Percentiles rank a stretch among this genome's conserved stretches.
Evolutionary conservation across 163 green algal genomes (phyloP).

Genomic region (Smithsoniella earleae): DNA sequence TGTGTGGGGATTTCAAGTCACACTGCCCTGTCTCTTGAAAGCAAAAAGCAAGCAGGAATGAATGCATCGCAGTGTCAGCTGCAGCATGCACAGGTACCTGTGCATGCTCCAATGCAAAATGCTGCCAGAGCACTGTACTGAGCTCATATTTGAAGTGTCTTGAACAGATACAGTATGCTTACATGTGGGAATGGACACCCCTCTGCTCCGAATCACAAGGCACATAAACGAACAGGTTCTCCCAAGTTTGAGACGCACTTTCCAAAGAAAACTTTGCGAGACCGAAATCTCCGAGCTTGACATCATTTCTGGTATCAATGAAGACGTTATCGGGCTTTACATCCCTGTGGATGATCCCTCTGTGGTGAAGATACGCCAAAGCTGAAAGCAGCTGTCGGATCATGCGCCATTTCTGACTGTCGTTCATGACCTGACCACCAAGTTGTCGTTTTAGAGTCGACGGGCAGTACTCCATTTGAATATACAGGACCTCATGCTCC

Average conservation of each 20-base stretch:
- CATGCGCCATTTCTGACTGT: neutral
- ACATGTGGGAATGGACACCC: neutral
- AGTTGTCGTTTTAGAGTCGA: constrained; percentile 50
- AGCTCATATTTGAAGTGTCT: neutral
- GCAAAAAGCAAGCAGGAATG: too few relatives aligned
- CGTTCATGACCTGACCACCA: neutral
- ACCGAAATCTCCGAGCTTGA: constrained; percentile 91
- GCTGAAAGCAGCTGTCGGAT: constrained; percentile 40
- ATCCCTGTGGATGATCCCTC: constrained; percentile 67
- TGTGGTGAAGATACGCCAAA: constrained; percentile 39
- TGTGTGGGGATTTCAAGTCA: too few relatives aligned
- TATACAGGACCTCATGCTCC: constrained; percentile 61
- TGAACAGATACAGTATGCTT: neutral
- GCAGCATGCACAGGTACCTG: too few relatives aligned
- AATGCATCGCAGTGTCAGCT: too few relatives aligned
- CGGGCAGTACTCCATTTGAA: constrained; percentile 79
- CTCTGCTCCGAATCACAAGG: too few relatives aligned
- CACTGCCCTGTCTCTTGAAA: too few relatives aligned
- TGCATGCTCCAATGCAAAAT: too few relatives aligned
- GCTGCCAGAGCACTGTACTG: neutral
- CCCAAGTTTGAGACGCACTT: neutral
- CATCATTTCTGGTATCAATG: constrained; percentile 63
- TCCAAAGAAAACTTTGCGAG: constrained; percentile 46
- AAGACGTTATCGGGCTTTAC: constrained; percentile 78
- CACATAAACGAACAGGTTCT: too few relatives aligned